Conservation (phyloP, 139 green algal species). For the Nannochloris sp. region DNA sequence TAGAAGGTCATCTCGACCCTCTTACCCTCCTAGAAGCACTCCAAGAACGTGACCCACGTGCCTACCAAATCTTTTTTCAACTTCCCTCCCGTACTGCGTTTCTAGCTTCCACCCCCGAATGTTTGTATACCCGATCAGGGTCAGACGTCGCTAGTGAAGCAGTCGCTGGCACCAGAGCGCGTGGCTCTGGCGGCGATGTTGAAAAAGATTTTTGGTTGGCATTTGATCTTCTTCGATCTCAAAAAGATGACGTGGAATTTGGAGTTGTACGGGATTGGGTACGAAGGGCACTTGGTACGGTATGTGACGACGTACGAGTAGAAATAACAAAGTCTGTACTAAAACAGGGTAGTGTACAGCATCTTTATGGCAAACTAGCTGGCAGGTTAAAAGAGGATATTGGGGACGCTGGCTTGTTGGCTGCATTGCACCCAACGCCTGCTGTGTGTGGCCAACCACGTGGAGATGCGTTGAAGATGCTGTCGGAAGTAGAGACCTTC, state of each 20-base stretch:
- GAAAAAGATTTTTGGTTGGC: conserved; percentile 82
- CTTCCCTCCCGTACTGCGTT: conserved; percentile 64
- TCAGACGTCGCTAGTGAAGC: conserved; percentile 73
- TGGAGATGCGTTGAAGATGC: conserved; percentile 19
- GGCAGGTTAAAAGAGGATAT: conserved; percentile 43
- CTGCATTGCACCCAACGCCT: conserved; percentile 79
- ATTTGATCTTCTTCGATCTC: conserved; percentile 71
- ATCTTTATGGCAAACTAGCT: conserved; percentile 86
- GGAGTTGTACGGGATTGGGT: conserved; percentile 78
- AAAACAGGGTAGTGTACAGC: conserved; percentile 85
- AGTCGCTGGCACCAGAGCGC: conserved; percentile 79
- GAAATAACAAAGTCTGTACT: conserved; percentile 86
- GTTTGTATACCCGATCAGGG: conserved; percentile 75
- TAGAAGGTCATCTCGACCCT: conserved; percentile 42
- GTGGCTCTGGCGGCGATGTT: conserved; percentile 53
- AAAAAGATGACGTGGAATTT: conserved; percentile 96
- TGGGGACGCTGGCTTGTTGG: conserved; percentile 37
- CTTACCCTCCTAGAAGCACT: conserved; percentile 64
- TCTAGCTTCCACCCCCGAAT: conserved; percentile 84
- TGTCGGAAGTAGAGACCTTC: conserved; percentile 72
- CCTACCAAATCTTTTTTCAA: conserved; percentile 80
- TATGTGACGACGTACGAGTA: conserved; percentile 53
- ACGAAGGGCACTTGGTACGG: conserved; percentile 12
- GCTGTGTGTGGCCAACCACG: conserved; percentile 81
- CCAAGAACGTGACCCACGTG: conserved; percentile 59